Evolutionary conservation across 768 basidiomycete species (phyloP).

Genomic region (Auriscalpium vulgare): DNA sequence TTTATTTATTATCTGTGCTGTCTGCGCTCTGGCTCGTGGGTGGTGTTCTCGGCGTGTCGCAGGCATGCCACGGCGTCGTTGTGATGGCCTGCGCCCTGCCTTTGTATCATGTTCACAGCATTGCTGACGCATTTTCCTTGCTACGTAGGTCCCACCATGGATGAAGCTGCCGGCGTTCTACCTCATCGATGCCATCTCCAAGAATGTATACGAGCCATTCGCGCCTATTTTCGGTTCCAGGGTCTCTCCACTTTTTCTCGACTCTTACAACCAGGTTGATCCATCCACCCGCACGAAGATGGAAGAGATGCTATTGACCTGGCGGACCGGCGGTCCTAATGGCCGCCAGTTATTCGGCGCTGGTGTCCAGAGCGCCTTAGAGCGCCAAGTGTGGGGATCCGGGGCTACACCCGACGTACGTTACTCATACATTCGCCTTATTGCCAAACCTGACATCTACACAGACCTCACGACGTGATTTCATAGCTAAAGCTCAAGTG

Average conservation of each 20-base stretch:
- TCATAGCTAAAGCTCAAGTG: conserved; percentile 71
- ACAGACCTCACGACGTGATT: conserved; percentile 31
- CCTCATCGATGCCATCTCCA: conserved; percentile 92
- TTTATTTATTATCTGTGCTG: conserved; percentile 18
- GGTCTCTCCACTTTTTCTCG: conserved; percentile 80
- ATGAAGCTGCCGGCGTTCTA: conserved; percentile 94
- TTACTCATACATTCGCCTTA: neutral
- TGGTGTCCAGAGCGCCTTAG: conserved; percentile 76
- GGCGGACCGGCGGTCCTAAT: conserved; percentile 80
- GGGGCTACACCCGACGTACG: conserved; percentile 32
- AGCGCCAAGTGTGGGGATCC: conserved; percentile 73
- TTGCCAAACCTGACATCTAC: neutral
- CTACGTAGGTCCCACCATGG: conserved; percentile 69
- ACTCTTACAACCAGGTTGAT: conserved; percentile 84
- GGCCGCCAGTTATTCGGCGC: conserved; percentile 81
- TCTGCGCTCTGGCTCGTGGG: neutral
- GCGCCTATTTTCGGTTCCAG: conserved; percentile 76
- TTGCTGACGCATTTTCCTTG: conserved; percentile 58
- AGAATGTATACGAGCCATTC: conserved; percentile 93
- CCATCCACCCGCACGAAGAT: conserved; percentile 82
- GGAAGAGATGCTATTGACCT: conserved; percentile 96
- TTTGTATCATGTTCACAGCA: conserved; percentile 23
- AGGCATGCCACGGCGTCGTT: neutral
- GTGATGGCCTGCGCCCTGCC: neutral
- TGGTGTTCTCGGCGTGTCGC: neutral